A percentile compares a stretch with the other conserved stretches of the same genome.
These are phyloP conservation scores for Prunus salicina DNA, from an alignment of 306 rosid species.

Conservation along the genomic window DNA sequence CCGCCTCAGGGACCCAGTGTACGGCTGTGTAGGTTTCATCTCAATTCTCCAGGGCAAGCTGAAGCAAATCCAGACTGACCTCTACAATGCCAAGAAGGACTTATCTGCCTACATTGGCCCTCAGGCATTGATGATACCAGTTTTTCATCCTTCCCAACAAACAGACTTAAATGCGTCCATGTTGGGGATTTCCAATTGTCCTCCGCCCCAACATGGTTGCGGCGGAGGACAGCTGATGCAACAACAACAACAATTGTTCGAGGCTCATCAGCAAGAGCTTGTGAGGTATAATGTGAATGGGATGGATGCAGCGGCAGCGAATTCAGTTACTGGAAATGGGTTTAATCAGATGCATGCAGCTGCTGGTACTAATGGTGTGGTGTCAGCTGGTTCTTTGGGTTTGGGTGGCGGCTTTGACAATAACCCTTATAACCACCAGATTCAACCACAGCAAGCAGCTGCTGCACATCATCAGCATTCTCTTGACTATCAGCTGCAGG, in stretches of 20 bases:
- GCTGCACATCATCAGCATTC: conserved; percentile 24
- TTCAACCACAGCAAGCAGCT: conserved; percentile 36
- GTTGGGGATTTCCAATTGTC: conserved; percentile 17
- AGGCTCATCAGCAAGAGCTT: conserved; percentile 55
- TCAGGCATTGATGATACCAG: conserved; percentile 46
- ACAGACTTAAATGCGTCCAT: conserved; percentile 12
- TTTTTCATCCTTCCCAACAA: conserved; percentile 17
- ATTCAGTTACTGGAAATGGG: conserved; percentile 43
- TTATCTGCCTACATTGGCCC: conserved; percentile 64
- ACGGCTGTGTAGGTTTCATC: conserved; percentile 88
- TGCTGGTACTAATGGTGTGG: conserved; percentile 15
- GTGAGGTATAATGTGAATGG: conserved; percentile 52
- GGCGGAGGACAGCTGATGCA: conserved; percentile 36
- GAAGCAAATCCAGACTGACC: conserved; percentile 51
- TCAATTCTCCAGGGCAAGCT: conserved; percentile 68
- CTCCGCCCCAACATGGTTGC: not conserved
- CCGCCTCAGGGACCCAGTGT: conserved; percentile 73
- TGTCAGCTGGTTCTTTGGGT: conserved; percentile 55
- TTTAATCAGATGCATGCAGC: conserved; percentile 39
- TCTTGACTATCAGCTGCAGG: conserved; percentile 46
- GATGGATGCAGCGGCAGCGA: conserved; percentile 35
- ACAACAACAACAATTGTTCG: conserved; percentile 50
- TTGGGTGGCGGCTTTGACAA: conserved; percentile 46
- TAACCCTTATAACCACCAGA: conserved; percentile 23
- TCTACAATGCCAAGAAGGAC: conserved; percentile 64